Percentiles rank a stretch among this genome's conserved stretches.
These are phyloP conservation scores for Seiridium cupressi DNA, from an alignment of 2,329 filamentous ascomycete species.

Conservation along the genomic window DNA sequence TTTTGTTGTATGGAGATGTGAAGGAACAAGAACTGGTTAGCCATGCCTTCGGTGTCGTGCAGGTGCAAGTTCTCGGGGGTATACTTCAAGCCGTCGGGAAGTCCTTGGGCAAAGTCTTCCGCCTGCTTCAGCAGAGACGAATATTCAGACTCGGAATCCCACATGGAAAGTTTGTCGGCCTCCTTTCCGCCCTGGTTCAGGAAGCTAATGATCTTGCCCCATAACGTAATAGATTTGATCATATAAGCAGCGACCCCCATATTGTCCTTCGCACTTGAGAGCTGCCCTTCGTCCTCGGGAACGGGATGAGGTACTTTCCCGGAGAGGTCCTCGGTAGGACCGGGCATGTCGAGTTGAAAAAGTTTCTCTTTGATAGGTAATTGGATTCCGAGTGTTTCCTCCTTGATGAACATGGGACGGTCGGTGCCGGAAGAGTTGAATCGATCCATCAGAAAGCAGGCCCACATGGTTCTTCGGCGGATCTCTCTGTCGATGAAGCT, in stretches of 20 bases:
- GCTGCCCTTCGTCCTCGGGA: slow-evolving; percentile 60
- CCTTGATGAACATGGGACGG: slow-evolving; percentile 84
- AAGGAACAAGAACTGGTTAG: slow-evolving; percentile 88
- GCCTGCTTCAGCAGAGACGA: slow-evolving; percentile 67
- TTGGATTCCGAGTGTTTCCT: slow-evolving; percentile 85
- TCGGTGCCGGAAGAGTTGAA: slow-evolving; percentile 97
- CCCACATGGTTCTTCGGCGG: slow-evolving; percentile 93
- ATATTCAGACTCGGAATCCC: slow-evolving; percentile 79
- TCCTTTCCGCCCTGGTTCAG: slow-evolving; percentile 88
- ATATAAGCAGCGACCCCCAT: slow-evolving; percentile 95
- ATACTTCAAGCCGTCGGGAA: slow-evolving; percentile 74
- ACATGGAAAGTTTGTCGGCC: slow-evolving; percentile 73
- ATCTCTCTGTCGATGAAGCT: slow-evolving; percentile 95
- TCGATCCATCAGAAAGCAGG: slow-evolving; percentile 94
- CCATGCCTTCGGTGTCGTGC: slow-evolving; percentile 80
- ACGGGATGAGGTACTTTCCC: slow-evolving; percentile 66
- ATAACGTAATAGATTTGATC: slow-evolving; percentile 79
- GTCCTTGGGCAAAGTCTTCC: slow-evolving; percentile 64
- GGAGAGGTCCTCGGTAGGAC: slow-evolving; percentile 78
- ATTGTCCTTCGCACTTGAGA: slow-evolving; percentile 70
- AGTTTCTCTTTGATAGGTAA: slow-evolving; percentile 87
- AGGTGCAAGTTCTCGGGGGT: slow-evolving; percentile 78
- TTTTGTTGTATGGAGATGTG: slow-evolving; percentile 91
- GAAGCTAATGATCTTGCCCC: slow-evolving; percentile 88
- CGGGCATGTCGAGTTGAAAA: slow-evolving; percentile 89